Conservation (phyloP, 768 basidiomycete species). For the Phlegmacium glaucopus region DNA sequence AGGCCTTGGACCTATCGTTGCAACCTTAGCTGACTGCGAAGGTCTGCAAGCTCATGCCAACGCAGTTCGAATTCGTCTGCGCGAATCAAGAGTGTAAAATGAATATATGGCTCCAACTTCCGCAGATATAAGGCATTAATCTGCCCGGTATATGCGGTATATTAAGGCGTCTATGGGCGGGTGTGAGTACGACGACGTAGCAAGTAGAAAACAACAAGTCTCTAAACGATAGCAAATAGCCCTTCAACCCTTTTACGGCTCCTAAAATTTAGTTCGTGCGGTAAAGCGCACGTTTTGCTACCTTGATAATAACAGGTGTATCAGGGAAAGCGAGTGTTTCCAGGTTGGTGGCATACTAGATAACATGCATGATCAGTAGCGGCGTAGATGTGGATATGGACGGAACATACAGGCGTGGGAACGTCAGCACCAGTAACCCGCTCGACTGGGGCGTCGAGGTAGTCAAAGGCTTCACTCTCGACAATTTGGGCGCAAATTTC, state of each 20-base stretch:
- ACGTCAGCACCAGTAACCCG: slow-evolving; percentile 97
- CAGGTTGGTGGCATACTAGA: slow-evolving; percentile 84
- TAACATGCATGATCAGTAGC: slow-evolving; percentile 1
- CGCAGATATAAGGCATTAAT: slow-evolving; percentile 9
- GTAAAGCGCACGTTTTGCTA: slow-evolving; percentile 91
- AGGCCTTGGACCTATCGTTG: slow-evolving; percentile 82
- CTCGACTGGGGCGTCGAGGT: slow-evolving; percentile 97
- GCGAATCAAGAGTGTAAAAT: slow-evolving; percentile 8
- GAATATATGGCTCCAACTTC: neutral
- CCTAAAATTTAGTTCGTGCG: slow-evolving; percentile 62
- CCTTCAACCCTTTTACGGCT: slow-evolving; percentile 4
- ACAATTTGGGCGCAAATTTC: slow-evolving; percentile 98
- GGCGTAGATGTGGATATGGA: neutral
- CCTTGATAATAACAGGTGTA: slow-evolving; percentile 86
- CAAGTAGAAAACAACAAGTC: slow-evolving; percentile 16
- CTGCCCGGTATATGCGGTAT: slow-evolving; percentile 18
- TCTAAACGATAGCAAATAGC: slow-evolving; percentile 19
- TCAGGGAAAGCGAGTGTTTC: slow-evolving; percentile 95
- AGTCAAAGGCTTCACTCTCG: slow-evolving; percentile 97
- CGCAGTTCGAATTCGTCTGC: slow-evolving; percentile 84
- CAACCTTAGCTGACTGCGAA: slow-evolving; percentile 90
- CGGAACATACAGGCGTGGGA: slow-evolving; percentile 70
- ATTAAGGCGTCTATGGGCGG: slow-evolving; percentile 28
- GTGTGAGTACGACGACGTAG: slow-evolving; percentile 22
- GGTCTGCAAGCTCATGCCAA: slow-evolving; percentile 94